Evolutionary conservation across 108 stramenopile genomes (phyloP).

Genomic region (Licmophora abbreviata): DNA sequence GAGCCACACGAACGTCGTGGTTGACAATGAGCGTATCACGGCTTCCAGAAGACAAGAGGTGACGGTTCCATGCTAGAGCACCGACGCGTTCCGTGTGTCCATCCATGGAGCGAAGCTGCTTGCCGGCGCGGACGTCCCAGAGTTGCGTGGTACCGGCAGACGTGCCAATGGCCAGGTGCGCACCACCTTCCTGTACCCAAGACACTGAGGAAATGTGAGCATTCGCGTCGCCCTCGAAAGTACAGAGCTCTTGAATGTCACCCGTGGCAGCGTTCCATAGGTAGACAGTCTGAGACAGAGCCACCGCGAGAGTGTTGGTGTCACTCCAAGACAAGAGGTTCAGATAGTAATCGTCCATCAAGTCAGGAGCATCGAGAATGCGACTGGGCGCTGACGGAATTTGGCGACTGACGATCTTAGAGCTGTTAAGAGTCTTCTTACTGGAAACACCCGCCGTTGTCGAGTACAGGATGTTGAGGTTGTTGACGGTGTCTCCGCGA

Average conservation of each 20-base stretch:
- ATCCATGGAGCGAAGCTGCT: constrained; percentile 91
- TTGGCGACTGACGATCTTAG: constrained; percentile 73
- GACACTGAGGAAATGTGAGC: constrained; percentile 94
- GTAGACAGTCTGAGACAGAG: constrained; percentile 95
- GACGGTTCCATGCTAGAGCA: constrained; percentile 93
- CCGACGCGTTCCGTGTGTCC: constrained; percentile 95
- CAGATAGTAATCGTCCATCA: constrained; percentile 96
- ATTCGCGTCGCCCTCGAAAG: constrained; percentile 34
- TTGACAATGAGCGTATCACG: constrained; percentile 90
- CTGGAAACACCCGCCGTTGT: constrained; percentile 46
- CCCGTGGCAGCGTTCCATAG: constrained; percentile 98
- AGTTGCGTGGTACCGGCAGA: constrained; percentile 81
- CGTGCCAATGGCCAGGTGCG: constrained; percentile 88
- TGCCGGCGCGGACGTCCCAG: constrained; percentile 76
- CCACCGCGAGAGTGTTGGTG: constrained; percentile 94
- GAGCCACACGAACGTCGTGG: constrained; percentile 94
- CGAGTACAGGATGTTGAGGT: constrained; percentile 92
- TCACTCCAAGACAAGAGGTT: constrained; percentile 92
- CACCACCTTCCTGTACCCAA: constrained; percentile 87
- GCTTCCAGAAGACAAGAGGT: constrained; percentile 85
- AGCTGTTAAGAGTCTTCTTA: constrained; percentile 48
- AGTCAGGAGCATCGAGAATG: constrained; percentile 94
- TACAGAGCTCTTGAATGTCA: constrained; percentile 88
- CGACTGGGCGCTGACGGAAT: constrained; percentile 95
- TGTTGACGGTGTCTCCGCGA: constrained; percentile 93